Evolutionary conservation across 2,329 filamentous ascomycete genomes (phyloP).

Genomic region (Geoglossum cookeanum): DNA sequence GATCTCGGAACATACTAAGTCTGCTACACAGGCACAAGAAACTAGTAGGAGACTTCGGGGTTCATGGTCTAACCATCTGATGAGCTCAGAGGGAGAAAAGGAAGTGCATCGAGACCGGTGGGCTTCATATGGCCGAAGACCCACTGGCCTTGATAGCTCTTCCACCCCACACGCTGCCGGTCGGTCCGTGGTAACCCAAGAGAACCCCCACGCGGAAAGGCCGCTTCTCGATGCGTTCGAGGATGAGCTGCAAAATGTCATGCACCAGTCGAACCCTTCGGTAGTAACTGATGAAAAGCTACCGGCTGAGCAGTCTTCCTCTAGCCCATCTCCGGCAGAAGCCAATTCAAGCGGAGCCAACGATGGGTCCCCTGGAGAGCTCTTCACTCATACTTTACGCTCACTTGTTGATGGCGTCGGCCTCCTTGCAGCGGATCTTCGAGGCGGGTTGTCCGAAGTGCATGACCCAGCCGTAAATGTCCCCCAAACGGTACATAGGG

Average conservation of each 20-base stretch:
- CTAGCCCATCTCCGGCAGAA: constrained; percentile 6
- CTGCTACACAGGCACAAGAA: constrained; percentile 4
- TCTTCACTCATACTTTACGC: constrained; percentile 18
- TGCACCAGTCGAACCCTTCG: constrained; percentile 8
- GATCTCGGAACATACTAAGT: not conserved
- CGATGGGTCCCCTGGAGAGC: constrained; percentile 14
- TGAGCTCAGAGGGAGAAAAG: not conserved
- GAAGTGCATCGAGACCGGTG: constrained; percentile 9
- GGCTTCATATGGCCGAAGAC: constrained; percentile 8
- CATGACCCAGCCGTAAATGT: constrained; percentile 17
- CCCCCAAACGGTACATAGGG: constrained; percentile 13
- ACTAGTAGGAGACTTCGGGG: constrained; percentile 7
- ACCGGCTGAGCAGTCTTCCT: not conserved
- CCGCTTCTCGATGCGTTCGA: constrained; percentile 19
- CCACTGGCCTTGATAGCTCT: constrained; percentile 7
- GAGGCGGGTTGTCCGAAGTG: constrained; percentile 19
- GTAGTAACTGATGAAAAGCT: not conserved
- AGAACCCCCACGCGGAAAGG: not conserved
- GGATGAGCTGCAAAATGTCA: constrained; percentile 17
- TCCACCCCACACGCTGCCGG: constrained; percentile 6
- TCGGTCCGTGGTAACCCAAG: no score
- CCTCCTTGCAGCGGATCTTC: constrained; percentile 20
- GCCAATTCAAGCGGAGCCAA: constrained; percentile 6
- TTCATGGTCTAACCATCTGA: not conserved
- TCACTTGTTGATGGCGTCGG: constrained; percentile 19